Percentiles rank a stretch among this genome's conserved stretches.
Evolutionary conservation across 805 yeast species (phyloP).

Genomic region (Ogataea trehalophila): DNA sequence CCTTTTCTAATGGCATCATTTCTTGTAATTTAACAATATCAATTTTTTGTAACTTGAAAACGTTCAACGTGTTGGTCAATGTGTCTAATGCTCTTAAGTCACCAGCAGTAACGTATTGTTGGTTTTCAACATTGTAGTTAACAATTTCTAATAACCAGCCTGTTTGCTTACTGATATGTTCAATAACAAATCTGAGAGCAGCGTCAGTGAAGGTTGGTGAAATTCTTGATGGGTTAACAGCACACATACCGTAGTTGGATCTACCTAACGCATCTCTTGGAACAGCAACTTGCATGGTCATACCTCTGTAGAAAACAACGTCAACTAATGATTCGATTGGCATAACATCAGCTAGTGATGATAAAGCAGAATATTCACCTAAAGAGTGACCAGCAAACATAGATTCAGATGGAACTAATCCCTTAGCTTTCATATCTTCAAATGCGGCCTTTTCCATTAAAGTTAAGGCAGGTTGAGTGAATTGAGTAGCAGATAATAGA

Average conservation of each 20-base stretch:
- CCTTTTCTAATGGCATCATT: conserved; percentile 78
- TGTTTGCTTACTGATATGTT: conserved; percentile 76
- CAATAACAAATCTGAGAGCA: conserved; percentile 91
- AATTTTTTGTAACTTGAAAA: conserved; percentile 89
- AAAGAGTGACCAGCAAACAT: conserved; percentile 99
- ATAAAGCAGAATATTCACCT: conserved; percentile 97
- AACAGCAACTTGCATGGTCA: conserved; percentile 99
- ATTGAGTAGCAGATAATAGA: conserved; percentile 94
- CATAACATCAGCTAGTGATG: conserved; percentile 97
- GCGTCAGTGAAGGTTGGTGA: conserved; percentile 85
- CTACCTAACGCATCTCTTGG: conserved; percentile 95
- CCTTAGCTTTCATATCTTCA: conserved; percentile 95
- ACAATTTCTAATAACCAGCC: conserved; percentile 96
- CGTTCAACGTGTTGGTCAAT: conserved; percentile 86
- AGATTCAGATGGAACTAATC: conserved; percentile 87
- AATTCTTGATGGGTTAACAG: conserved; percentile 94
- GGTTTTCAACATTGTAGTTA: conserved; percentile 96
- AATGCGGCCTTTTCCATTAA: conserved; percentile 98
- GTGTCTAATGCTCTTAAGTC: conserved; percentile 94
- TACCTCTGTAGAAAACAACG: conserved; percentile 98
- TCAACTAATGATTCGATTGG: conserved; percentile 96
- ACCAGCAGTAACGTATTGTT: conserved; percentile 98
- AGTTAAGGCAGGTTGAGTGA: conserved; percentile 98
- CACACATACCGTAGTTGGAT: conserved; percentile 99
- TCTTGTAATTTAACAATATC: conserved; percentile 86